phyloP scores from a whole-genome alignment of 768 basidiomycete genomes.

The Clitopilus hobsonii region DNA sequence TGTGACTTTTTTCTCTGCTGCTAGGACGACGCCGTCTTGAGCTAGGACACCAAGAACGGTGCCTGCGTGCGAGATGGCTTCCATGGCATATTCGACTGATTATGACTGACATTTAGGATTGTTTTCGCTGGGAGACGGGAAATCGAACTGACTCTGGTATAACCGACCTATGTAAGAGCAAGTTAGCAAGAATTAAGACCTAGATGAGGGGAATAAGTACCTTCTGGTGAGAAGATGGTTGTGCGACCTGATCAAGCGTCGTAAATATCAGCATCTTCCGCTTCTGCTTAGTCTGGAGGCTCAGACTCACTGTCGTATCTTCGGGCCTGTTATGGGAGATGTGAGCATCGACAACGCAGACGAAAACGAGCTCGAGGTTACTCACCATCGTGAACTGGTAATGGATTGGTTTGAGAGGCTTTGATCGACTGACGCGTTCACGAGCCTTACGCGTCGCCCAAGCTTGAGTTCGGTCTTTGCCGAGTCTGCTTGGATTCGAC shows the following conservation, averaged over 20 bases:
- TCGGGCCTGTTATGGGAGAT: conserved; percentile 60
- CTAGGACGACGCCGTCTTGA: conserved; percentile 86
- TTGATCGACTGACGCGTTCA: conserved; percentile 38
- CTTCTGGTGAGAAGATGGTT: conserved; percentile 99
- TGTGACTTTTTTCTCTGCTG: conserved; percentile 97
- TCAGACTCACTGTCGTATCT: conserved; percentile 84
- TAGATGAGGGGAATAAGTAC: conserved; percentile 32
- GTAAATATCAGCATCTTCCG: conserved; percentile 14
- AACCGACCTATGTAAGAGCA: conserved; percentile 68
- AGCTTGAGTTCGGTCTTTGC: conserved; percentile 25
- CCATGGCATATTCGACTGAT: conserved; percentile 99
- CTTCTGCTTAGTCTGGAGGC: background rate
- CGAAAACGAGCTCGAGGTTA: conserved; percentile 1
- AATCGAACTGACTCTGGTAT: conserved; percentile 77
- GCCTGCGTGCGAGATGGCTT: conserved; percentile 94
- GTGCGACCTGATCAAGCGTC: conserved; percentile 65
- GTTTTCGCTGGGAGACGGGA: background rate
- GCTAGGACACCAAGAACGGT: conserved; percentile 92
- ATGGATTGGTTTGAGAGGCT: conserved; percentile 13
- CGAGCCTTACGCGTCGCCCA: conserved; percentile 37
- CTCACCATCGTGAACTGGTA: conserved; percentile 42
- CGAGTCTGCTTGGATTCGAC: conserved; percentile 13
- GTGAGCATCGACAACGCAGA: conserved; percentile 3
- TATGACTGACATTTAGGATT: conserved; percentile 2
- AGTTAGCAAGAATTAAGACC: conserved; percentile 7